Conservation (phyloP, 495 filamentous ascomycete species). For the Penicillium mononematosum region DNA sequence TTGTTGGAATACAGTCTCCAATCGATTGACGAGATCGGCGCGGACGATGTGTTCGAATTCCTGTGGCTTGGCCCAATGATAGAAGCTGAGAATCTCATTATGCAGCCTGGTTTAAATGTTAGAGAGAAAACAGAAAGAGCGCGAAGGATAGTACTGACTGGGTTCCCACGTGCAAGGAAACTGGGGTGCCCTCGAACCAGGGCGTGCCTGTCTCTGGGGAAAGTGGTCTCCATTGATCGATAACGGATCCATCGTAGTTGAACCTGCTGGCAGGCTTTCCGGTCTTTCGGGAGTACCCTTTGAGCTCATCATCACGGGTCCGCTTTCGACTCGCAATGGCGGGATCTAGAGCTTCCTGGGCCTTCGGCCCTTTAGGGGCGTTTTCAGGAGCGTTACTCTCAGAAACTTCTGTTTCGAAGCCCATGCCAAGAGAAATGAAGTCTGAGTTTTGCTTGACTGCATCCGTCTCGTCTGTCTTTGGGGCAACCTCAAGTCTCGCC, state of each 20-base stretch:
- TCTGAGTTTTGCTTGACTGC: constrained; percentile 65
- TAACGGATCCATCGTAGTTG: constrained; percentile 46
- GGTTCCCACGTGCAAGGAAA: constrained; percentile 31
- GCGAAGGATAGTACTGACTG: constrained; percentile 26
- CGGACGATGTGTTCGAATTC: constrained; percentile 74
- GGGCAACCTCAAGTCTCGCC: constrained; percentile 55
- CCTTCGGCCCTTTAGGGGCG: constrained; percentile 35
- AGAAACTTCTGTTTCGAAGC: constrained; percentile 43
- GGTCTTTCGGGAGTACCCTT: constrained; percentile 42
- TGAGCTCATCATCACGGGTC: constrained; percentile 67
- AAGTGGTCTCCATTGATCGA: constrained; percentile 55
- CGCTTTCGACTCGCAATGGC: constrained; percentile 61
- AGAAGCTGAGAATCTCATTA: constrained; percentile 85
- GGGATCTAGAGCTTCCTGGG: constrained; percentile 25
- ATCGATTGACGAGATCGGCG: constrained; percentile 63
- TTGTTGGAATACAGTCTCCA: constrained; percentile 51
- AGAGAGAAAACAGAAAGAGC: constrained; percentile 4
- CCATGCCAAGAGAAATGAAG: constrained; percentile 78
- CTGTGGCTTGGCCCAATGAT: constrained; percentile 74
- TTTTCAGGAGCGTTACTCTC: constrained; percentile 32
- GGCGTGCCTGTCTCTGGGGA: constrained; percentile 53
- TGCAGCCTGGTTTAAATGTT: constrained; percentile 55
- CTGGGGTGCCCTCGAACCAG: constrained; percentile 48
- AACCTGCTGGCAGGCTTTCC: constrained; percentile 47
- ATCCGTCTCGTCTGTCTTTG: constrained; percentile 45